phyloP scores from a whole-genome alignment of 257 asterid genomes.

The Rhazya stricta region DNA sequence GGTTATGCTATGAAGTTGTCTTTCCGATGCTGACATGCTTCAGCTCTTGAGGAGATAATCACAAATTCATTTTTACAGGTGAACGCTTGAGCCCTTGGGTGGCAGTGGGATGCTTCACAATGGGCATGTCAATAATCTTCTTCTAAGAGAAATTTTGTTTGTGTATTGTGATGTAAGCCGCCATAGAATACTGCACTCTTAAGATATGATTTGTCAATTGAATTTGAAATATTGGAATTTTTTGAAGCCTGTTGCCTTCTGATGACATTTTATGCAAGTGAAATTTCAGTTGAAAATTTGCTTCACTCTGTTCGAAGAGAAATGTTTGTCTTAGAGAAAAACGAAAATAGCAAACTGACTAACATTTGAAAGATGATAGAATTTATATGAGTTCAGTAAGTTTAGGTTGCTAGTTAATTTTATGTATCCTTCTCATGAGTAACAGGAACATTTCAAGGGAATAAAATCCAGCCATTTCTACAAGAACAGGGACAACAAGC shows the following conservation, averaged over 20 bases:
- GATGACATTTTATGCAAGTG: neutral
- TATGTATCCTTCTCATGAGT: neutral
- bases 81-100: conserved; percentile 96
- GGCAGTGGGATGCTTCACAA: conserved; percentile 69
- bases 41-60: neutral
- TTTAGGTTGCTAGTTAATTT: neutral
- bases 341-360: neutral
- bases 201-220: neutral
- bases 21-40: neutral
- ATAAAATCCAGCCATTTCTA: too few species aligned
- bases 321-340: neutral
- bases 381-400: neutral
- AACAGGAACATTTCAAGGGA: too few species aligned
- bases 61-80: conserved; percentile 34
- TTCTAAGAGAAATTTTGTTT: conserved; percentile 39
- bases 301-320: too few species aligned
- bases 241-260: neutral
- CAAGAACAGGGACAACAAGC: too few species aligned
- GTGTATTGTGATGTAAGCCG: neutral
- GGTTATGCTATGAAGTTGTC: neutral
- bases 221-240: neutral
- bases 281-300: neutral
- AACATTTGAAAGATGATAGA: neutral
- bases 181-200: neutral
- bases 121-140: conserved; percentile 84